phyloP scores from a whole-genome alignment of 306 rosid species.

The Dryas drummondii region DNA sequence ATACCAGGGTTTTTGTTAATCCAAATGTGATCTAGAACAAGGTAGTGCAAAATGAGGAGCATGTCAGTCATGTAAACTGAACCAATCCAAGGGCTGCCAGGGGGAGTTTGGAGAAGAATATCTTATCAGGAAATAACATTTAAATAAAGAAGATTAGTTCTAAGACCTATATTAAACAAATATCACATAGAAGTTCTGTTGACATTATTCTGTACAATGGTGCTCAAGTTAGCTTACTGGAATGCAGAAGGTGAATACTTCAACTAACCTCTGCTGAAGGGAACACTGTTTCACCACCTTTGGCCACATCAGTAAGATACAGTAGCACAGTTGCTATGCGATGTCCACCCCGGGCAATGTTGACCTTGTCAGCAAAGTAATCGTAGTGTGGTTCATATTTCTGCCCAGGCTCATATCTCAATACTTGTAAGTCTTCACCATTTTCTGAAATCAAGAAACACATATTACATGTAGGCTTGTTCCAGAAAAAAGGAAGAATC shows the following conservation, averaged over 20 bases:
- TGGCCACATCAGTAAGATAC: slow-evolving; percentile 78
- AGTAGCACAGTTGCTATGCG: slow-evolving; percentile 87
- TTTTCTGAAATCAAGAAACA: slow-evolving; percentile 62
- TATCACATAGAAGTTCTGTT: slow-evolving; percentile 1
- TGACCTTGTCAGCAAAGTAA: slow-evolving; percentile 85
- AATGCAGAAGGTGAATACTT: slow-evolving; percentile 13
- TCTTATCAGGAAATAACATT: not conserved
- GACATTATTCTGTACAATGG: not conserved
- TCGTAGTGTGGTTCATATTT: slow-evolving; percentile 90
- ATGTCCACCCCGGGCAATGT: slow-evolving; percentile 92
- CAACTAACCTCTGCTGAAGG: slow-evolving; percentile 83
- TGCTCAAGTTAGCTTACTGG: not conserved
- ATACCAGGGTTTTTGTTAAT: not conserved
- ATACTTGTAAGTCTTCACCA: slow-evolving; percentile 98
- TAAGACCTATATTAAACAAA: not conserved
- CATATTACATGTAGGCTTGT: slow-evolving; percentile 15
- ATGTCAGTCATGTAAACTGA: not conserved
- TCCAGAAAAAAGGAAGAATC: slow-evolving; percentile 5
- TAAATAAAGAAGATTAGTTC: not conserved
- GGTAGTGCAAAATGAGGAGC: not conserved
- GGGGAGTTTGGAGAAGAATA: not conserved
- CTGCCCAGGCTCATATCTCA: slow-evolving; percentile 96
- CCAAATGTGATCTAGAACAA: slow-evolving; percentile 1
- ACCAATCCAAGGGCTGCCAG: not conserved
- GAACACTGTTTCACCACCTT: slow-evolving; percentile 98